Conservation (phyloP, 2,329 filamentous ascomycete genomes). For the Sporothrix globosa region DNA sequence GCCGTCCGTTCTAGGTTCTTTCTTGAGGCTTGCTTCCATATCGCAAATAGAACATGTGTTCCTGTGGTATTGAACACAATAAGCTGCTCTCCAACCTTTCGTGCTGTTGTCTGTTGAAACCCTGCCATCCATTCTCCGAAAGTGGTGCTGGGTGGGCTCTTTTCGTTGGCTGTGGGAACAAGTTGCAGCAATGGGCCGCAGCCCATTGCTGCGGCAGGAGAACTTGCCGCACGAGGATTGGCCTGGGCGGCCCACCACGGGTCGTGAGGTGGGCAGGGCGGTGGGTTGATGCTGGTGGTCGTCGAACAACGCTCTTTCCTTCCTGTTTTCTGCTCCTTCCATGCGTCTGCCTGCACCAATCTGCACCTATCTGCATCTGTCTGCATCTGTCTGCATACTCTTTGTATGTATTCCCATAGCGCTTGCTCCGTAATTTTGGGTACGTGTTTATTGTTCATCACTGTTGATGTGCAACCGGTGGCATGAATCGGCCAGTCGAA, state of each 20-base stretch:
- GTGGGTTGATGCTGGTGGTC: slow-evolving; percentile 7
- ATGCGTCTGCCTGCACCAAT: not conserved
- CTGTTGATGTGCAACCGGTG: slow-evolving; percentile 10
- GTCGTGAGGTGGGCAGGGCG: slow-evolving; percentile 15
- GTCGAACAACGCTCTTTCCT: slow-evolving; percentile 3
- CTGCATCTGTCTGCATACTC: not conserved
- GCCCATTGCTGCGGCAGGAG: slow-evolving; percentile 5
- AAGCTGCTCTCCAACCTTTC: not conserved
- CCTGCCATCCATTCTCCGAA: not conserved
- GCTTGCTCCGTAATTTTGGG: slow-evolving; percentile 13
- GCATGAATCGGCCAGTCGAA: slow-evolving; percentile 25
- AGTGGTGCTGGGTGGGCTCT: not conserved
- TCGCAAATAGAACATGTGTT: slow-evolving; percentile 5
- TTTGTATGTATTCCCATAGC: not conserved
- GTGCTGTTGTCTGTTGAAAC: not conserved
- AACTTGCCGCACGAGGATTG: slow-evolving; percentile 12
- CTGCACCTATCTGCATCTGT: not conserved
- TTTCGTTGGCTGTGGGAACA: slow-evolving; percentile 22
- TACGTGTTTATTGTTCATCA: slow-evolving; percentile 7
- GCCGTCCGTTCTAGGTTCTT: too few species aligned
- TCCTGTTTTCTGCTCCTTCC: slow-evolving; percentile 13
- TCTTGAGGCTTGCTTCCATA: not conserved
- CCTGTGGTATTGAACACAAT: not conserved
- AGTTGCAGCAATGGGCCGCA: slow-evolving; percentile 16
- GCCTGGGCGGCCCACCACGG: slow-evolving; percentile 16